Evolutionary conservation across 768 basidiomycete species (phyloP), one percentile per base, ranked within the genome.

Genomic region (Naganishia randhawae): DNA sequence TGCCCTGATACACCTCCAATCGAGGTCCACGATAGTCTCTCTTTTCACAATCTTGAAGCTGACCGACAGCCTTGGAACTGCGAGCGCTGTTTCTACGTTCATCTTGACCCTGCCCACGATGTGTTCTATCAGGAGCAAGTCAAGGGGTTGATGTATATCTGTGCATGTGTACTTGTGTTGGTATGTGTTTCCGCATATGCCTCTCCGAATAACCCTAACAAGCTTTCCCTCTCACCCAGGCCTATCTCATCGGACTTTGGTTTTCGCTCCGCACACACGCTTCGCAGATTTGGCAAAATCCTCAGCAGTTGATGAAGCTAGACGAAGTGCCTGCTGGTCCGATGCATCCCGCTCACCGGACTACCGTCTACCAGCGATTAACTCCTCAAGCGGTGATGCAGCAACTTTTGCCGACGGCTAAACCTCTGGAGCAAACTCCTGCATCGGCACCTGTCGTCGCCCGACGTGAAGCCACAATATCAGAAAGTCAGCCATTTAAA

Each of bases 261-360:
- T 99, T 99, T 83, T 97, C 96, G 42, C 86, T 99, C 19, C 88
- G 92, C 53, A 99, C 96, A 1, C 96, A 99, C 77, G 96, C 96
- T 8, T 88, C 89, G 16, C 96, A 98, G 77, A 99, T 99, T 73
- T 99, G 96, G 96, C 93, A 98, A 77, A 97, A 98, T 77, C 94
- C 94, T 2, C 92, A 81, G 70, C 78, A 78, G 39, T 71, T 80
- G 11, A 77, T 80, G 73, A 78, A 78, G 45, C 68, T 71, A 8
- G 80, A 80, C 22, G 78, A 81, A 42, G 62, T 75, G 13, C 48
- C 69, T 11, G 69, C 66, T 10, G 72, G 71, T 29, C 71, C 67
- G 13, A 66, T 79, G 32, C 76, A 79, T 63, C 77, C 79, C 7
- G 74, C 79, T 9, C 72, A 78, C 57, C 77, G 78, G 37, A 63